Evolutionary conservation across 2,329 filamentous ascomycete species (phyloP).

Genomic region (Exophiala bonariae): DNA sequence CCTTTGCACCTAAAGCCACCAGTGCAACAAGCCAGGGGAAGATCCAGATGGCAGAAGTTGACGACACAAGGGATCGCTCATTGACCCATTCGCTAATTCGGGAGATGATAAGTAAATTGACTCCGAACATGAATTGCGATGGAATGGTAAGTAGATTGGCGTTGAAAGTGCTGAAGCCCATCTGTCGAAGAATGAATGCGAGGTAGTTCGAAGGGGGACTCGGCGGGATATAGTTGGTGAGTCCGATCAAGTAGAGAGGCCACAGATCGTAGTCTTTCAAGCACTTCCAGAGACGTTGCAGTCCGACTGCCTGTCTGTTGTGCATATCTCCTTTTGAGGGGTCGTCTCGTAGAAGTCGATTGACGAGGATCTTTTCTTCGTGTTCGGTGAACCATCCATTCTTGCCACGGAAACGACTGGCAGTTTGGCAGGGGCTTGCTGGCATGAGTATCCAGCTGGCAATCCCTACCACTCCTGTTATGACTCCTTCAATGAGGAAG

Average conservation of each 20-base stretch:
- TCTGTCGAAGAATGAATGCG: slow-evolving; percentile 56
- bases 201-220: slow-evolving; percentile 55
- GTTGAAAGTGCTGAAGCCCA: slow-evolving; percentile 62
- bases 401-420: slow-evolving; percentile 59
- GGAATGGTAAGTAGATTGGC: slow-evolving; percentile 65
- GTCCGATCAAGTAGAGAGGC: slow-evolving; percentile 56
- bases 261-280: slow-evolving; percentile 63
- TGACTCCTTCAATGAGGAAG: slow-evolving; percentile 31
- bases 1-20: slow-evolving; percentile 44
- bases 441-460: slow-evolving; percentile 61
- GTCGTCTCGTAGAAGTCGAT: slow-evolving; percentile 60
- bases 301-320: slow-evolving; percentile 55
- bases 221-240: slow-evolving; percentile 56
- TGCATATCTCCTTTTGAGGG: slow-evolving; percentile 62
- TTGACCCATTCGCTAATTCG: slow-evolving; percentile 47
- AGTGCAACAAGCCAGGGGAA: slow-evolving; percentile 59
- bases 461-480: slow-evolving; percentile 56
- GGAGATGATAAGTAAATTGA: slow-evolving; percentile 46
- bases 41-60: slow-evolving; percentile 58
- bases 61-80: slow-evolving; percentile 46
- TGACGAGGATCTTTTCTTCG: slow-evolving; percentile 62
- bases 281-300: slow-evolving; percentile 51
- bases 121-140: slow-evolving; percentile 33
- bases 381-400: slow-evolving; percentile 62
- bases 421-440: slow-evolving; percentile 65